Percentiles rank a stretch among this genome's conserved stretches.
Conservation (phyloP, 2,329 filamentous ascomycete genomes). For the Aureobasidium vineae region DNA sequence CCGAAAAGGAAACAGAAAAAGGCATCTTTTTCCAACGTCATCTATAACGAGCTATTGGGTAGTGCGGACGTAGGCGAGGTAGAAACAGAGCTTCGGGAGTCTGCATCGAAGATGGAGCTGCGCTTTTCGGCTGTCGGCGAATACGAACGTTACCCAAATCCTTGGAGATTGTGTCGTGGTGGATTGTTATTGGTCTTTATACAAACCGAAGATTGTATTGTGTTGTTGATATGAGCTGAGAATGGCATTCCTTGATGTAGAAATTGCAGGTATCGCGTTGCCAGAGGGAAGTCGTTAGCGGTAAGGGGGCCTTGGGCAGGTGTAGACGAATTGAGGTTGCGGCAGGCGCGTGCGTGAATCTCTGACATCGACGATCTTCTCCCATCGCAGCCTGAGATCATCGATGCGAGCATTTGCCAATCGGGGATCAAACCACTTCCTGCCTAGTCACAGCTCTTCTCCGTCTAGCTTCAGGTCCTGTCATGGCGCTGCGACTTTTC, state of each 20-base stretch:
- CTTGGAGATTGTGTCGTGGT: not conserved
- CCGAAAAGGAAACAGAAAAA: not conserved
- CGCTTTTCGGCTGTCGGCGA: not conserved
- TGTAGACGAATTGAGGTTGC: not conserved
- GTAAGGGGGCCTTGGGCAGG: slow-evolving; percentile 2
- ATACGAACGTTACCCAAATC: not conserved
- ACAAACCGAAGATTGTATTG: not conserved
- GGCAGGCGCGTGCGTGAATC: not conserved
- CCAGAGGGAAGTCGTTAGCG: not conserved
- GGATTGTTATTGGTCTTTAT: not conserved
- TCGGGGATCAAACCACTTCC: not conserved
- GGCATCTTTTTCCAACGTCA: not conserved
- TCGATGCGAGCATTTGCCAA: not conserved
- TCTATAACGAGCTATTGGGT: not conserved
- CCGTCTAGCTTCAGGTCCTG: slow-evolving; percentile 13
- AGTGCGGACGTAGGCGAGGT: not conserved
- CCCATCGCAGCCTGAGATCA: not conserved
- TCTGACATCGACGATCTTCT: slow-evolving; percentile 3
- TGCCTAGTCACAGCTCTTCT: slow-evolving; percentile 1
- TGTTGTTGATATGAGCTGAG: not conserved
- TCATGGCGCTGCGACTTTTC: not conserved
- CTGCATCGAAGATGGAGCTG: not conserved
- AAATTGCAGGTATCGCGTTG: slow-evolving; percentile 2
- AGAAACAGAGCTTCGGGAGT: slow-evolving; percentile 9
- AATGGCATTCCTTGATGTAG: not conserved